A percentile compares a stretch with the other conserved stretches of the same genome.
These are phyloP conservation scores for apple (Malus domestica) DNA, from an alignment of 306 rosid genomes.

Conservation along the genomic window ASM211411v1 NC_041799.1:35501501-35502000, in stretches of 20 bases:
- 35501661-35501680: neutral
- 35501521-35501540: constrained; percentile 54
- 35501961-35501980: no score
- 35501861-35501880: neutral
- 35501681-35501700: constrained; percentile 4
- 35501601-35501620: constrained; percentile 6
- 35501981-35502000: no score
- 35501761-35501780: neutral
- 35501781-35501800: neutral
- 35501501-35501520: constrained; percentile 40
- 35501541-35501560: constrained; percentile 61
- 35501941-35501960: no score
- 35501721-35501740: neutral
- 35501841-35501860: neutral
- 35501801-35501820: constrained; percentile 2
- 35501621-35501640: neutral
- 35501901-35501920: no score
- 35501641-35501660: neutral
- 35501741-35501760: neutral
- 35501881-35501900: neutral
- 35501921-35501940: no score
- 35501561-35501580: constrained; percentile 42
- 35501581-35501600: constrained; percentile 46
- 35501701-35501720: neutral
- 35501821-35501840: neutral